Evolutionary conservation across 192 early-diverging fungal genomes (phyloP).

Genomic region (Podila epicladia): DNA sequence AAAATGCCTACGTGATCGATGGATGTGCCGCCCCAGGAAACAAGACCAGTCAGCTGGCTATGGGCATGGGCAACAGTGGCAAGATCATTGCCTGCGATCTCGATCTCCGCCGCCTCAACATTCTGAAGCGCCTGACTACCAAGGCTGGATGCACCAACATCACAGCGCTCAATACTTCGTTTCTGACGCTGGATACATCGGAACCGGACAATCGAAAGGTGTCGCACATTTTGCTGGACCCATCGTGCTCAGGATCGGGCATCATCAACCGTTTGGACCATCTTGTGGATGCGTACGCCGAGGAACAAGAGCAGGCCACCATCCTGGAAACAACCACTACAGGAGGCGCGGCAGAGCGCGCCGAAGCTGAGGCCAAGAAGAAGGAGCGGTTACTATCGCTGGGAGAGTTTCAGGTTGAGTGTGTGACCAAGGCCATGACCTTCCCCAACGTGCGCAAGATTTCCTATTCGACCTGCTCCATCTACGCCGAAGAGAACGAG

Average conservation of each 20-base stretch:
- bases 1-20: constrained; percentile 79
- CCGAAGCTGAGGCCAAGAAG: constrained; percentile 39
- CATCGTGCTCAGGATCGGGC: constrained; percentile 95
- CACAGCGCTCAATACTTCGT: constrained; percentile 72
- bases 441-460: constrained; percentile 88
- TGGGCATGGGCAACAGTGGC: constrained; percentile 88
- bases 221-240: constrained; percentile 92
- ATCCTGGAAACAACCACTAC: constrained; percentile 48
- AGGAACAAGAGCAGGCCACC: constrained; percentile 41
- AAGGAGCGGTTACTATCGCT: constrained; percentile 74
- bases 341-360: constrained; percentile 41
- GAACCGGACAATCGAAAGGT: constrained; percentile 75
- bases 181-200: constrained; percentile 83
- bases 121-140: constrained; percentile 75
- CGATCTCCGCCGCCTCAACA: constrained; percentile 77
- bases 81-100: constrained; percentile 92
- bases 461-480: constrained; percentile 97
- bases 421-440: constrained; percentile 86
- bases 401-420: constrained; percentile 86
- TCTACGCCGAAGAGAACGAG: constrained; percentile 93
- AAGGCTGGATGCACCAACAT: constrained; percentile 88
- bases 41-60: constrained; percentile 95
- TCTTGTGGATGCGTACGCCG: constrained; percentile 74
- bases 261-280: constrained; percentile 91
- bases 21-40: constrained; percentile 98